Conservation (phyloP, 2,329 filamentous ascomycete genomes). For the Calonectria pseudoreteaudii region DNA sequence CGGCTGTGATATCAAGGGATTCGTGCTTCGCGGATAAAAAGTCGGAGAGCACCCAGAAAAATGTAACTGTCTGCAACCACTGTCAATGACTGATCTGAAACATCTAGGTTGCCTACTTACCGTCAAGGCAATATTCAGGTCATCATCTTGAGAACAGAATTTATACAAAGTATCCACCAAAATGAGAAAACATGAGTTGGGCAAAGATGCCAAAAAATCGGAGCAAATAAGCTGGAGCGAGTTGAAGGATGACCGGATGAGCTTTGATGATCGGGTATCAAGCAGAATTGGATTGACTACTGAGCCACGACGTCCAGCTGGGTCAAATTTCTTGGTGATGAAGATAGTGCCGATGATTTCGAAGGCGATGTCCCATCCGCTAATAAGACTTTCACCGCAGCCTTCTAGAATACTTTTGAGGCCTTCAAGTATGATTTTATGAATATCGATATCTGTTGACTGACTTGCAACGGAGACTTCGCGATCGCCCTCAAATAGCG, state of each 20-base stretch:
- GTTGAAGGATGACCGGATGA: constrained; percentile 88
- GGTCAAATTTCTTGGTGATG: constrained; percentile 53
- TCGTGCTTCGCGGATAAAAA: constrained; percentile 76
- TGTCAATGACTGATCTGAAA: constrained; percentile 14
- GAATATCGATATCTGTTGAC: constrained; percentile 80
- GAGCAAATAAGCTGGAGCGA: constrained; percentile 94
- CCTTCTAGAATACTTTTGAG: constrained; percentile 87
- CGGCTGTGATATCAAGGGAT: constrained; percentile 68
- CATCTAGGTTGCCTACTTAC: constrained; percentile 57
- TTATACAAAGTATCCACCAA: constrained; percentile 89
- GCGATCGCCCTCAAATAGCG: constrained; percentile 65
- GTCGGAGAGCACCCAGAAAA: constrained; percentile 96
- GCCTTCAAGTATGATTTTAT: constrained; percentile 82
- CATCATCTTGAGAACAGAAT: constrained; percentile 90
- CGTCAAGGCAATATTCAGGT: constrained; percentile 94
- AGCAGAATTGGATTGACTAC: constrained; percentile 50
- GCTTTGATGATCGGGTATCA: constrained; percentile 73
- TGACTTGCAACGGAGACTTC: constrained; percentile 68
- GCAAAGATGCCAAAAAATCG: constrained; percentile 85
- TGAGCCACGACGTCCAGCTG: constrained; percentile 48
- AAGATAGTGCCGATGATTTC: constrained; percentile 89
- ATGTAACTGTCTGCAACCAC: constrained; percentile 79
- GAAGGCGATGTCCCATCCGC: constrained; percentile 89
- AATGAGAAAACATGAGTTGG: constrained; percentile 77
- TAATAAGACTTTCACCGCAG: constrained; percentile 84